phyloP scores from a whole-genome alignment of 495 filamentous ascomycete species.

The Schizothecium vesticola region DNA sequence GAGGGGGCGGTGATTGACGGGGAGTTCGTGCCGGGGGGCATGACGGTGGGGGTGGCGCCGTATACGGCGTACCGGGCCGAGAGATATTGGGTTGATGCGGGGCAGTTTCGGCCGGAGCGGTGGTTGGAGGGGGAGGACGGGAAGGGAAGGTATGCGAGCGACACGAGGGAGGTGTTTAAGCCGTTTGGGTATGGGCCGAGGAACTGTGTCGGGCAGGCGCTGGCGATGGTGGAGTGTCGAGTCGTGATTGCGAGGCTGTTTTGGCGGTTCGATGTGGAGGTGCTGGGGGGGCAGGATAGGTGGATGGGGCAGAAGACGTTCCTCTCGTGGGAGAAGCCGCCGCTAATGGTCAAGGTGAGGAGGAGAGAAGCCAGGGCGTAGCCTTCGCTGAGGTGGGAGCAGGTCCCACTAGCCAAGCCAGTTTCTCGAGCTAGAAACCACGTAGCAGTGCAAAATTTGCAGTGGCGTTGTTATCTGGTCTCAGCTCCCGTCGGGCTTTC shows the following conservation, averaged over 20 bases:
- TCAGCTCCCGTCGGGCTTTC: no score
- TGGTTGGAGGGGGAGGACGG: constrained; percentile 33
- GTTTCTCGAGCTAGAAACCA: no score
- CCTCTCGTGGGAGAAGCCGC: constrained; percentile 3
- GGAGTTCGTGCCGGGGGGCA: constrained; percentile 35
- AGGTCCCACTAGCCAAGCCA: no score
- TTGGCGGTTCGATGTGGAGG: constrained; percentile 38
- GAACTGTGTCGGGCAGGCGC: constrained; percentile 47
- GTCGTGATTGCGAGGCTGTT: constrained; percentile 36
- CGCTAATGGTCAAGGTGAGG: not conserved
- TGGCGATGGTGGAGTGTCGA: constrained; percentile 36
- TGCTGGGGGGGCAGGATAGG: constrained; percentile 15
- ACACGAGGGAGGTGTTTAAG: constrained; percentile 41
- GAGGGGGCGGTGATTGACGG: constrained; percentile 44
- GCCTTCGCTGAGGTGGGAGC: no score
- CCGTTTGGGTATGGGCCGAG: constrained; percentile 51
- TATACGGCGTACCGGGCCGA: constrained; percentile 40
- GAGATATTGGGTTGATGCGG: constrained; percentile 41
- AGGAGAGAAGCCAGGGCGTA: not conserved
- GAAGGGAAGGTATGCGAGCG: constrained; percentile 32
- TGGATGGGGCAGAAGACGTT: constrained; percentile 39
- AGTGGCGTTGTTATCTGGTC: no score
- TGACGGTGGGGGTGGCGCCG: constrained; percentile 43
- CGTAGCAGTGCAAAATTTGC: no score
- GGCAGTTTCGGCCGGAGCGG: constrained; percentile 46